Percentiles rank a stretch among this genome's conserved stretches.
Conservation (phyloP, 2,329 filamentous ascomycete genomes). For the Cephalotrichum gorgonifer region DNA sequence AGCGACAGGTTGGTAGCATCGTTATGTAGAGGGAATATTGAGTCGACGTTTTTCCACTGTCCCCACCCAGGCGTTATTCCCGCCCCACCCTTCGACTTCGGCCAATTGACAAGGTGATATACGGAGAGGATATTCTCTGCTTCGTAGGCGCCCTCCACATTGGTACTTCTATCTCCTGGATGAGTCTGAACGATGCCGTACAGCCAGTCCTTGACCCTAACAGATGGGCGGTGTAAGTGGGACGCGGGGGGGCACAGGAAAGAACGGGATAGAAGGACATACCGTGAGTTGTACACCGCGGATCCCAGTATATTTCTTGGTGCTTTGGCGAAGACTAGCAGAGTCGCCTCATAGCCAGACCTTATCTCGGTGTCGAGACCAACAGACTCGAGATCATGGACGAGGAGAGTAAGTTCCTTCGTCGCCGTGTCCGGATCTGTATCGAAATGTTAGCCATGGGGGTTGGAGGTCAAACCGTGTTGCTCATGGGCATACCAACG, state of each 20-base stretch:
- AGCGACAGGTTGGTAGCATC: conserved; percentile 43
- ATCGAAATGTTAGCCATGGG: neutral
- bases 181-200: conserved; percentile 57
- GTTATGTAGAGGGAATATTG: conserved; percentile 55
- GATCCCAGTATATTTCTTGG: conserved; percentile 53
- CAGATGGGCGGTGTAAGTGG: neutral
- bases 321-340: conserved; percentile 57
- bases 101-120: conserved; percentile 55
- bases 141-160: conserved; percentile 40
- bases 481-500: conserved; percentile 15
- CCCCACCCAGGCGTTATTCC: conserved; percentile 48
- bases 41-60: conserved; percentile 49
- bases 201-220: conserved; percentile 67
- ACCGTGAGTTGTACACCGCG: conserved; percentile 59
- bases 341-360: conserved; percentile 54
- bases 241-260: neutral
- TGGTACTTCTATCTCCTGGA: conserved; percentile 44
- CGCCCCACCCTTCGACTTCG: conserved; percentile 48
- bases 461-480: neutral
- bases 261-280: conserved; percentile 5
- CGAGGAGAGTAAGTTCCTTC: conserved; percentile 30
- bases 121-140: conserved; percentile 62
- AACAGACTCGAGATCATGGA: conserved; percentile 48
- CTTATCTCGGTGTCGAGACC: conserved; percentile 64
- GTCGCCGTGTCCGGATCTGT: conserved; percentile 22